Base-by-base conservation (phyloP, 805 yeast species). In the Martiniozyma abietophila region DNA sequence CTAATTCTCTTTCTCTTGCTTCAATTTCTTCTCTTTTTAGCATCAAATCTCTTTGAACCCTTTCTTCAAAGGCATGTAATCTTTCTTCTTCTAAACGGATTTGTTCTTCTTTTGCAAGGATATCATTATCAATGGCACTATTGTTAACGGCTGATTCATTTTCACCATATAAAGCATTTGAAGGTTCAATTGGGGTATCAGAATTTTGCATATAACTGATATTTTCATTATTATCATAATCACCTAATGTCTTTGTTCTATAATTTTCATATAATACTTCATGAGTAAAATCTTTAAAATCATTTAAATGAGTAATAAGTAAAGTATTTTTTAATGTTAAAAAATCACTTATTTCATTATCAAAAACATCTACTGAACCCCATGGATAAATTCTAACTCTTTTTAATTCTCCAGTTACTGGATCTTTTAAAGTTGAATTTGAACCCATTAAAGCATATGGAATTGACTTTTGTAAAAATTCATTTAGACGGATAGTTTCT, bases 21-120 rank as follows among this genome's bases (percentile, higher is more conserved):
- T 81, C 67, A 41, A 86, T 70, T 58, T 86, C 96, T 50, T 78
- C 76, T 47, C 92, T 70, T 65, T 86, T 83, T 54, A 69, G 67
- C 52, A 80, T 65, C 54, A 86, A 67, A 57, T 85, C 95, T 52
- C 79, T 82, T 60, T 86, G 95, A 18, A 86, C 94, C 48, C 92
- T 69, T 58, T 79, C 85, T 61, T 86, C 96, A 54, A 82, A 83
- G 28, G 83, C 81, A 50, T 70, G 77, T 51, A 86, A 68, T 60
- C 94, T 73, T 59, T 83, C 95, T 61, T 86, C 96, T 59, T 86
- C 96, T 34, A 79, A 64, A 49, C 82, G 76, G 49, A 85, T 81
- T 60, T 84, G 94, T 59, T 84, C 95, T 57, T 86, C 96, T 58
- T 89, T 82, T 25, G 48, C 50, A 20, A 36, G 29, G 15, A 43